These are phyloP conservation scores for Candida pini DNA, from an alignment of 805 yeast genomes.

Conservation along the genomic window DNA sequence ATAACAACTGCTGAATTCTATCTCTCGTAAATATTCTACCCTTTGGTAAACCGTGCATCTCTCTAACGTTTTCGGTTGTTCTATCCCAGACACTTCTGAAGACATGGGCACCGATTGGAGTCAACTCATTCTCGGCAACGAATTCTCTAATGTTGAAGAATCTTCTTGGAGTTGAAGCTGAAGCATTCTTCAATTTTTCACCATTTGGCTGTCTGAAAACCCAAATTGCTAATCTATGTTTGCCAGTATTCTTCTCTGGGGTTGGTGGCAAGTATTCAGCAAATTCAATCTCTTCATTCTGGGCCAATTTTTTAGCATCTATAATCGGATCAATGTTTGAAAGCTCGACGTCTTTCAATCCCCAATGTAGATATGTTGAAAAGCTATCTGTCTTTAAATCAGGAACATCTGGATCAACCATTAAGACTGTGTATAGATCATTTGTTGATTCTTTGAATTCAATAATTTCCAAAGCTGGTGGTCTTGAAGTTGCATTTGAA, in stretches of 20 bases:
- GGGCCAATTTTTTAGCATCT: slow-evolving; percentile 35
- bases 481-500: slow-evolving; percentile 63
- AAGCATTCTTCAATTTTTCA: slow-evolving; percentile 17
- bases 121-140: slow-evolving; percentile 46
- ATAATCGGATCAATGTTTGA: slow-evolving; percentile 53
- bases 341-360: slow-evolving; percentile 60
- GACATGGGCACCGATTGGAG: slow-evolving; percentile 86
- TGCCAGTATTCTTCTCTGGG: slow-evolving; percentile 83
- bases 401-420: slow-evolving; percentile 92
- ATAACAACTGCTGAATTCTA: slow-evolving; percentile 27
- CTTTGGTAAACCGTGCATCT: slow-evolving; percentile 60
- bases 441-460: slow-evolving; percentile 54
- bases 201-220: slow-evolving; percentile 65
- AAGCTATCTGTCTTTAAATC: slow-evolving; percentile 63
- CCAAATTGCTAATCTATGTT: slow-evolving; percentile 85
- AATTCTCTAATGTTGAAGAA: slow-evolving; percentile 71
- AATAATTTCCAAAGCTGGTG: slow-evolving; percentile 73
- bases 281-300: slow-evolving; percentile 36
- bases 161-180: slow-evolving; percentile 31
- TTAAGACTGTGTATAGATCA: slow-evolving; percentile 65
- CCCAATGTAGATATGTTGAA: slow-evolving; percentile 72
- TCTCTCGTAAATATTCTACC: slow-evolving; percentile 73
- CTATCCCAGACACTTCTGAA: slow-evolving; percentile 87
- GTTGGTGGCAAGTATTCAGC: slow-evolving; percentile 71
- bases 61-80: slow-evolving; percentile 62